A percentile compares a stretch with the other conserved stretches of the same genome.
Conservation (phyloP, 108 stramenopile genomes). For the Discostella pseudostelligera region DNA sequence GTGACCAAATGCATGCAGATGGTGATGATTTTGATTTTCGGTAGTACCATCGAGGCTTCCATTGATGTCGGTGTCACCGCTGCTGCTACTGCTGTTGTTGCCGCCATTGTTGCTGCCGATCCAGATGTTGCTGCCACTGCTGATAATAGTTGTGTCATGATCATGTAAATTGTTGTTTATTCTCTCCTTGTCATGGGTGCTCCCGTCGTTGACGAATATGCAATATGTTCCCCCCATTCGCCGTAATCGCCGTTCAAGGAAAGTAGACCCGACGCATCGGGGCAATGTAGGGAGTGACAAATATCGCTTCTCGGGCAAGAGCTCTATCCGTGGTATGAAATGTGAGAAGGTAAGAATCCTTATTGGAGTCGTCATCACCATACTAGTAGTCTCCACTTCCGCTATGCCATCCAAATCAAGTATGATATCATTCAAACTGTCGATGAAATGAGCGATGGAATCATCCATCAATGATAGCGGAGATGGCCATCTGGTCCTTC, state of each 20-base stretch:
- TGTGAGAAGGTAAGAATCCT: too few relatives aligned
- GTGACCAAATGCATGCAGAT: conserved; percentile 45
- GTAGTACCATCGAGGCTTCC: not conserved
- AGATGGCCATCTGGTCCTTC: conserved; percentile 32
- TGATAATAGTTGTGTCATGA: too few relatives aligned
- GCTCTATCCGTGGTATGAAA: conserved; percentile 41
- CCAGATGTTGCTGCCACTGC: too few relatives aligned
- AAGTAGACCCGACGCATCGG: conserved; percentile 29
- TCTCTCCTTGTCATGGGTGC: too few relatives aligned
- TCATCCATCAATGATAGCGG: conserved; percentile 41
- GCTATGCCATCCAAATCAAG: conserved; percentile 21
- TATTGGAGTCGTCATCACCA: conserved; percentile 32
- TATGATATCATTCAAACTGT: conserved; percentile 41
- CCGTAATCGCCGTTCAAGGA: conserved; percentile 30
- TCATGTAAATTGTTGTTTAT: too few relatives aligned
- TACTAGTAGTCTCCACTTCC: not conserved
- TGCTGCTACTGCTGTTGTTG: not conserved
- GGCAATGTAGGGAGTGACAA: conserved; percentile 35
- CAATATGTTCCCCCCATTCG: not conserved
- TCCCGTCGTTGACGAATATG: too few relatives aligned
- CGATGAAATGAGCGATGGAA: conserved; percentile 37
- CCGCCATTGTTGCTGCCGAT: not conserved
- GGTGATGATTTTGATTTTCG: not conserved
- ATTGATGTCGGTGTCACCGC: too few relatives aligned
- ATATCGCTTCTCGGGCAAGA: conserved; percentile 43